These are phyloP conservation scores for Trypanosomatidae sp. DNA, from an alignment of 208 protist genomes.

Conservation along the genomic window DNA sequence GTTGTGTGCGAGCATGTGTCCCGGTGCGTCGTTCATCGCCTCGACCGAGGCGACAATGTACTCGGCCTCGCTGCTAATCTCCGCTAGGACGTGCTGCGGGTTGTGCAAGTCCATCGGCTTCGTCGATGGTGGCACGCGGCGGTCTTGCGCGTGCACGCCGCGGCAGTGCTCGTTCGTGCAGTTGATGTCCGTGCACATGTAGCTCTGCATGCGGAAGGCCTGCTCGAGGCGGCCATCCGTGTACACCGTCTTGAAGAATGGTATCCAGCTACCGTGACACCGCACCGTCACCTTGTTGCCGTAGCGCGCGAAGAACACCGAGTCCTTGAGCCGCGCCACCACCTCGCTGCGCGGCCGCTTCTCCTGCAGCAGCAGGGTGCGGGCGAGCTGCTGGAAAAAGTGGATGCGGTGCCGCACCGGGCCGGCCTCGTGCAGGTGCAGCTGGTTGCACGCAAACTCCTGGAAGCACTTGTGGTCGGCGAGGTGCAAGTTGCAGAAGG, in stretches of 20 bases:
- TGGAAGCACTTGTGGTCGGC: constrained; percentile 82
- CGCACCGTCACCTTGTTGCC: constrained; percentile 82
- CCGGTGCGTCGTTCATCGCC: constrained; percentile 6
- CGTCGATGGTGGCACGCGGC: constrained; percentile 22
- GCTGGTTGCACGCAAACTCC: constrained; percentile 80
- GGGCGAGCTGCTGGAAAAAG: constrained; percentile 57
- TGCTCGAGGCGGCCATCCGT: constrained; percentile 72
- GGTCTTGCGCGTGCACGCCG: constrained; percentile 67
- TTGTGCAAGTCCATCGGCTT: constrained; percentile 76
- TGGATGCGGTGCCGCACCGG: constrained; percentile 64
- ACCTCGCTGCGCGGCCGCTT: constrained; percentile 28
- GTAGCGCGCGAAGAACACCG: constrained; percentile 77
- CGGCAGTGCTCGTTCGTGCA: constrained; percentile 65
- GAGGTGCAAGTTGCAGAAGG: constrained; percentile 82
- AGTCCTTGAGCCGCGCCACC: constrained; percentile 63
- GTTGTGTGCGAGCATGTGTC: constrained; percentile 17
- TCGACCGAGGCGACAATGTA: constrained; percentile 31
- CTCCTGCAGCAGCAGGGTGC: constrained; percentile 55
- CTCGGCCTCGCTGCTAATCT: constrained; percentile 60
- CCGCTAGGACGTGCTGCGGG: constrained; percentile 17
- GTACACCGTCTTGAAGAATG: constrained; percentile 83
- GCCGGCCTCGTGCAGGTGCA: constrained; percentile 69
- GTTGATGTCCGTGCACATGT: constrained; percentile 31
- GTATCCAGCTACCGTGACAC: constrained; percentile 65
- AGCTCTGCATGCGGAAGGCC: constrained; percentile 52